These are phyloP conservation scores for Aspergillus asperescens DNA, from an alignment of 495 filamentous ascomycete genomes.

Conservation along the genomic window DNA sequence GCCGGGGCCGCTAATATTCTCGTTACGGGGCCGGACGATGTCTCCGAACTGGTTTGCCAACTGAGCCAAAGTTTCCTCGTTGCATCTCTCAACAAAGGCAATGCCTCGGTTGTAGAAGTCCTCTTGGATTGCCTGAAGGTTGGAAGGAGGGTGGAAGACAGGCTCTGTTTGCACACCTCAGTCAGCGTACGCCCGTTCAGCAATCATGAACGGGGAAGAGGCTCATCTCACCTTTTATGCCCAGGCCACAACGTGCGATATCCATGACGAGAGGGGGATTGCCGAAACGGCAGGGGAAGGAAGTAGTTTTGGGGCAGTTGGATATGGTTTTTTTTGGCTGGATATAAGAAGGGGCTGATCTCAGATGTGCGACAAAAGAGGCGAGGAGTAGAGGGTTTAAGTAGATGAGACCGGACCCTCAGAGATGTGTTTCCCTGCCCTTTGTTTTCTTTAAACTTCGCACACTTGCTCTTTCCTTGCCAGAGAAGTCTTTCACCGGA, in stretches of 20 bases:
- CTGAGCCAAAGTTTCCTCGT: constrained; percentile 2
- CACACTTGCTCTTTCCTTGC: too few relatives aligned
- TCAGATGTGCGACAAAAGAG: too few relatives aligned
- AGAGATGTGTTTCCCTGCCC: too few relatives aligned
- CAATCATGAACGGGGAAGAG: background rate
- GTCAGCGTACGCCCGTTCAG: background rate
- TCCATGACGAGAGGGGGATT: background rate
- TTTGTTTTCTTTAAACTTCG: too few relatives aligned
- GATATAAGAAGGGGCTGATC: too few relatives aligned
- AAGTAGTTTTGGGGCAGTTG: too few relatives aligned
- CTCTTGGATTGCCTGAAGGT: background rate
- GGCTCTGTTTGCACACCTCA: background rate
- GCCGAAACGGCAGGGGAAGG: too few relatives aligned
- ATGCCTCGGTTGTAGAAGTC: constrained; percentile 9
- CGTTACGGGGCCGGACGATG: constrained; percentile 8
- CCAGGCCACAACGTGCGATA: background rate
- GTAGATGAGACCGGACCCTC: too few relatives aligned
- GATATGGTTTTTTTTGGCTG: too few relatives aligned
- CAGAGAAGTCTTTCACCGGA: too few relatives aligned
- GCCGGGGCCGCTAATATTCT: constrained; percentile 1
- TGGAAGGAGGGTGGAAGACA: constrained; percentile 1
- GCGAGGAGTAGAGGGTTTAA: too few relatives aligned
- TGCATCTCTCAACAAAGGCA: constrained; percentile 7
- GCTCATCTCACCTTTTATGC: constrained; percentile 1
- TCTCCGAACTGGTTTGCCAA: constrained; percentile 10